These are phyloP conservation scores for Salix udensis DNA, from an alignment of 345 rosid species.

Conservation along the genomic window DNA sequence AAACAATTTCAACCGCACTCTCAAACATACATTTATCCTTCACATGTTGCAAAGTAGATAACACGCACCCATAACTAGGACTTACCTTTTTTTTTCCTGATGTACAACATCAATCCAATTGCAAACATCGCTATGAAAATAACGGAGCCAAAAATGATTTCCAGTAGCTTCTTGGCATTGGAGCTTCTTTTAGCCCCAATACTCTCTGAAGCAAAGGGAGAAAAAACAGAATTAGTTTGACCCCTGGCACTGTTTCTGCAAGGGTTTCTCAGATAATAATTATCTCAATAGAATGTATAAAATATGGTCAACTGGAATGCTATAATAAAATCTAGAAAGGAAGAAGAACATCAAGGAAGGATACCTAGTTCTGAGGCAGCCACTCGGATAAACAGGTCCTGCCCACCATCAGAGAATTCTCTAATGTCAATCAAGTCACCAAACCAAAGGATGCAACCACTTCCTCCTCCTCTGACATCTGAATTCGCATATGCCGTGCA, in stretches of 20 bases:
- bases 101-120: neutral
- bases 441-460: slow-evolving; percentile 5
- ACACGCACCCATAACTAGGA: neutral
- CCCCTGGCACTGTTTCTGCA: too few species aligned
- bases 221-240: neutral
- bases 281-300: too few species aligned
- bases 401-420: neutral
- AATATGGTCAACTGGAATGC: neutral
- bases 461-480: neutral
- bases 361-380: neutral
- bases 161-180: neutral
- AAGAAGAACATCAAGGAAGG: neutral
- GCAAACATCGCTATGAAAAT: neutral
- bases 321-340: neutral
- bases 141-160: neutral
- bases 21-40: too few species aligned
- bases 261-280: too few species aligned
- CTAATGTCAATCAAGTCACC: neutral
- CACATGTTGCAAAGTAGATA: neutral
- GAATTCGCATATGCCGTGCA: neutral
- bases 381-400: neutral
- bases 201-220: neutral
- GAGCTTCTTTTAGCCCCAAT: neutral
- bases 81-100: neutral
- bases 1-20: too few species aligned